Evolutionary conservation across 352 stramenopile species (phyloP).

Genomic region (Globisporangium orthogonon): DNA sequence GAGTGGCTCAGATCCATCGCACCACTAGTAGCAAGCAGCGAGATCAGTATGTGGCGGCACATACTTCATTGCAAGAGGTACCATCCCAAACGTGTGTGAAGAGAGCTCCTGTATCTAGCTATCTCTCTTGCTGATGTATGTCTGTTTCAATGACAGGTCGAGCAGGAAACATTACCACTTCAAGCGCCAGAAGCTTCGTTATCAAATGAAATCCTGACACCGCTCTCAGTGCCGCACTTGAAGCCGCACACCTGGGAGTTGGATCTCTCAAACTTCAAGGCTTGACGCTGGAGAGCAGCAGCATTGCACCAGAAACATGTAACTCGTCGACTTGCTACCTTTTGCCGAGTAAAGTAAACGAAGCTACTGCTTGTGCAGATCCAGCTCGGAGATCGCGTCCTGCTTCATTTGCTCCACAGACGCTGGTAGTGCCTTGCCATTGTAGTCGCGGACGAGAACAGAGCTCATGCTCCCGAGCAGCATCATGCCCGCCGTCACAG

Average conservation of each 20-base stretch:
- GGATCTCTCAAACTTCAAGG: conserved; percentile 64
- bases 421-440: conserved; percentile 39
- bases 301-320: neutral
- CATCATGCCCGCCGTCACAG: conserved; percentile 77
- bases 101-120: neutral
- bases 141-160: neutral
- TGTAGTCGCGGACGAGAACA: conserved; percentile 49
- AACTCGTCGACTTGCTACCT: neutral
- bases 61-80: neutral
- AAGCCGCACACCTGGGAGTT: conserved; percentile 35
- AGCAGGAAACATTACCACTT: neutral
- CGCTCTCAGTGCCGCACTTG: conserved; percentile 4
- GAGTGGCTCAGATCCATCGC: conserved; percentile 1
- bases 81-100: neutral
- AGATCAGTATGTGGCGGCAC: neutral
- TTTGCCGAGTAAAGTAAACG: neutral
- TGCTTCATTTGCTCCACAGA: conserved; percentile 56
- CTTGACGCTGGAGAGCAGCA: conserved; percentile 7
- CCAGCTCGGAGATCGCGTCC: conserved; percentile 6
- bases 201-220: neutral
- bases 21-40: neutral
- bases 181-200: neutral
- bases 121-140: no score
- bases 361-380: conserved; percentile 10
- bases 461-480: conserved; percentile 64